These are phyloP conservation scores for Emmonsiellopsis sp. DNA, from an alignment of 2,329 filamentous ascomycete species.

Conservation along the genomic window DNA sequence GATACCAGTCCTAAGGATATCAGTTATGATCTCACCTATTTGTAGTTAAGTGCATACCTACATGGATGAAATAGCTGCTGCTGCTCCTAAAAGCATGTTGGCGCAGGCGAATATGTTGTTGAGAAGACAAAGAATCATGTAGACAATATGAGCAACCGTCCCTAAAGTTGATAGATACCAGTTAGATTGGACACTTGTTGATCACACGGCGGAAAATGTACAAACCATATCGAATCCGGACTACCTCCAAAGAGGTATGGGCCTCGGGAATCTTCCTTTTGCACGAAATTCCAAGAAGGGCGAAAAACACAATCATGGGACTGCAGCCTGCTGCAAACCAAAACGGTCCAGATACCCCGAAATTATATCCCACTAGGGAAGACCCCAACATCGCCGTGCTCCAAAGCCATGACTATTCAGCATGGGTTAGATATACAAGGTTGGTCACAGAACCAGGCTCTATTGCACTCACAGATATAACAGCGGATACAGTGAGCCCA, in stretches of 20 bases:
- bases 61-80: slow-evolving; percentile 33
- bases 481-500: slow-evolving; percentile 44
- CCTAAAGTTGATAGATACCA: slow-evolving; percentile 14
- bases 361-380: slow-evolving; percentile 43
- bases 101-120: slow-evolving; percentile 47
- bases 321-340: slow-evolving; percentile 50
- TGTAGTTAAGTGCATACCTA: slow-evolving; percentile 7
- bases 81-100: slow-evolving; percentile 43
- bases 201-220: not conserved
- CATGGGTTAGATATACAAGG: not conserved
- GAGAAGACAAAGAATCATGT: slow-evolving; percentile 43
- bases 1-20: slow-evolving; percentile 36
- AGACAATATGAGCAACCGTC: slow-evolving; percentile 39
- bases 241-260: slow-evolving; percentile 46
- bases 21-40: not conserved
- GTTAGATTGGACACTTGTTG: not conserved
- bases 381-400: slow-evolving; percentile 44
- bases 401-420: slow-evolving; percentile 42
- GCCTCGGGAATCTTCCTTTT: slow-evolving; percentile 46
- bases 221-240: slow-evolving; percentile 42
- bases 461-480: slow-evolving; percentile 35
- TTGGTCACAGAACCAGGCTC: not conserved
- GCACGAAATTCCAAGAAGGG: slow-evolving; percentile 42
- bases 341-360: slow-evolving; percentile 47
- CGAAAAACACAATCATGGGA: slow-evolving; percentile 48